Percentiles rank a stretch among this genome's conserved stretches.
phyloP scores from a whole-genome alignment of 1,284 basidiomycete genomes.

The Rhodotorula mucilaginosa region DNA sequence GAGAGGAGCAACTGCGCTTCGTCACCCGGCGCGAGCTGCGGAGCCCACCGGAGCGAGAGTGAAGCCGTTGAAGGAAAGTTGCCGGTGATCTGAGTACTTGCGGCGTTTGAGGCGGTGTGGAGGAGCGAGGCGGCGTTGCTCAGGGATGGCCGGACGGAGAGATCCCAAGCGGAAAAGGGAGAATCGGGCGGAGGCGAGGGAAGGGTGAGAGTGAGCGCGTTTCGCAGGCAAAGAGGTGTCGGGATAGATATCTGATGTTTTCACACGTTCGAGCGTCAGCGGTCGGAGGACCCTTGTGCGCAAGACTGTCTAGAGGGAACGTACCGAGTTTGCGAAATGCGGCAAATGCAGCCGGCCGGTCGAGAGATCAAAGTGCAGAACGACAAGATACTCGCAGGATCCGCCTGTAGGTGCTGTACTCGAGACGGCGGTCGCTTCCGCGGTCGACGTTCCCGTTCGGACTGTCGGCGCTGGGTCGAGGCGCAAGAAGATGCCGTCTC shows the following conservation, averaged over 20 bases:
- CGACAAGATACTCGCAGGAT: slow-evolving; percentile 19
- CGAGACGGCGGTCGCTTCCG: neutral
- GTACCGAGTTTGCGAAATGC: slow-evolving; percentile 27
- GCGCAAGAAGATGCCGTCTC: neutral
- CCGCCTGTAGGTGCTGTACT: neutral
- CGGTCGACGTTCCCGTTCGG: neutral
- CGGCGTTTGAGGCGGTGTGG: neutral
- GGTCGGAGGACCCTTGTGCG: neutral
- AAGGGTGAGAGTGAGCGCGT: slow-evolving; percentile 19
- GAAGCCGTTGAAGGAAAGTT: slow-evolving; percentile 17
- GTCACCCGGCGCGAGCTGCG: neutral
- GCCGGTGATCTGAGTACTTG: slow-evolving; percentile 18
- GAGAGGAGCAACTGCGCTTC: neutral
- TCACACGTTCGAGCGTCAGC: too few species aligned
- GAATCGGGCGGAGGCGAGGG: slow-evolving; percentile 6
- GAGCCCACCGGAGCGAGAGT: slow-evolving; percentile 19
- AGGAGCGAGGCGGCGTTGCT: slow-evolving; percentile 7
- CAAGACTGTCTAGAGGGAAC: neutral
- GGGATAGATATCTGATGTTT: slow-evolving; percentile 24
- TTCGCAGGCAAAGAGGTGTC: slow-evolving; percentile 25
- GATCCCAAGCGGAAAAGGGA: slow-evolving; percentile 17
- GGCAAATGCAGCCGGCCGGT: slow-evolving; percentile 18
- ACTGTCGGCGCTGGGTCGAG: neutral
- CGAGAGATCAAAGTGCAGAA: slow-evolving; percentile 8
- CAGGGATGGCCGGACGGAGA: slow-evolving; percentile 26